phyloP scores from a whole-genome alignment of 2,329 filamentous ascomycete genomes.

The Aspergillus alliaceus region DNA sequence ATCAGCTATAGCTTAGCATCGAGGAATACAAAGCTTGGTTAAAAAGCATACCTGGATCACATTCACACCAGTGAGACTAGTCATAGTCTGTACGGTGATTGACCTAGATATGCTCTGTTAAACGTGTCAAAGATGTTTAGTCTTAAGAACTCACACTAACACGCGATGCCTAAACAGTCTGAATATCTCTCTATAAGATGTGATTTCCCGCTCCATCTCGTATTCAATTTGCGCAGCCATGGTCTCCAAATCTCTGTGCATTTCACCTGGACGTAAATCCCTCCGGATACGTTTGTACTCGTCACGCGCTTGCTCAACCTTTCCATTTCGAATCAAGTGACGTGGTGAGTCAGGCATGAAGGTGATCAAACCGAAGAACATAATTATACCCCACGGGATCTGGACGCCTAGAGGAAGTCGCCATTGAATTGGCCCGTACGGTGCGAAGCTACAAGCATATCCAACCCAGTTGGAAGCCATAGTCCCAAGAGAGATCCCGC shows the following conservation, averaged over 20 bases:
- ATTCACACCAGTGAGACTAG: conserved; percentile 57
- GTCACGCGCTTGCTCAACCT: conserved; percentile 48
- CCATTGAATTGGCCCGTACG: conserved; percentile 57
- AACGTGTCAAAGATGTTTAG: not conserved
- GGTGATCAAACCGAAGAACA: conserved; percentile 54
- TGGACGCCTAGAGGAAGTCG: conserved; percentile 56
- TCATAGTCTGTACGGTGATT: conserved; percentile 60
- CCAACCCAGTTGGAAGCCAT: conserved; percentile 61
- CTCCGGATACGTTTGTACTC: conserved; percentile 52
- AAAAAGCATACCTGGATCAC: conserved; percentile 50
- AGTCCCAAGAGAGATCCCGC: conserved; percentile 56
- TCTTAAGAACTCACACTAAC: conserved; percentile 45
- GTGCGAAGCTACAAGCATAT: conserved; percentile 55
- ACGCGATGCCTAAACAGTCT: conserved; percentile 53
- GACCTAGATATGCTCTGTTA: conserved; percentile 33
- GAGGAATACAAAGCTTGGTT: not conserved
- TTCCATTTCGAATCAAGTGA: conserved; percentile 53
- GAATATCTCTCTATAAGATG: conserved; percentile 54
- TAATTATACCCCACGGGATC: conserved; percentile 56
- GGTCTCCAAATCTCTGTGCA: conserved; percentile 53
- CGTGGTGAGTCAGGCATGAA: conserved; percentile 60
- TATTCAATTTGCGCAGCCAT: conserved; percentile 58
- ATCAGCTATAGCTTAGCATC: not conserved
- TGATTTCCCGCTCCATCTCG: conserved; percentile 58
- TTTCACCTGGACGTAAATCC: conserved; percentile 46